Evolutionary conservation across 768 basidiomycete species (phyloP).

Genomic region (Tephrocybe sp.): DNA sequence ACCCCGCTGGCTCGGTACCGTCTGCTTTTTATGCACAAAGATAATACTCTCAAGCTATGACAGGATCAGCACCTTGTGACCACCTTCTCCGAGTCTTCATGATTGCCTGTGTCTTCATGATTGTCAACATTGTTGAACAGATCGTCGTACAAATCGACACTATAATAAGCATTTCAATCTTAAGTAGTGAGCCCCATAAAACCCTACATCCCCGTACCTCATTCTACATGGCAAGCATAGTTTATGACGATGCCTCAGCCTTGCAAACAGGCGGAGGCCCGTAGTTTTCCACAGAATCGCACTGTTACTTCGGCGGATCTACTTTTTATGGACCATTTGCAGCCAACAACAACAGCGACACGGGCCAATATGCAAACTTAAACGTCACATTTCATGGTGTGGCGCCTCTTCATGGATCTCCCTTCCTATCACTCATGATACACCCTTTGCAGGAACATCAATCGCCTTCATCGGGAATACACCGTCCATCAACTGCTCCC

Average conservation of each 20-base stretch:
- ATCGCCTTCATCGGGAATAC: conserved; percentile 25
- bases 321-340: background rate
- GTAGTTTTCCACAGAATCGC: background rate
- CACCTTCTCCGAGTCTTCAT: too few species aligned
- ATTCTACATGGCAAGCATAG: conserved; percentile 11
- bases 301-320: conserved; percentile 2
- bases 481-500: conserved; percentile 15
- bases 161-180: too few species aligned
- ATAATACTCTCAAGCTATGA: too few species aligned
- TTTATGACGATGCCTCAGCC: background rate
- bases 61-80: too few species aligned
- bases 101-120: too few species aligned
- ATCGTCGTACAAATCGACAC: too few species aligned
- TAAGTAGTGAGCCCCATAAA: too few species aligned
- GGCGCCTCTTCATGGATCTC: too few species aligned
- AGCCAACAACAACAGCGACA: background rate
- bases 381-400: background rate
- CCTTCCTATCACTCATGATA: background rate
- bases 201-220: background rate
- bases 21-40: too few species aligned
- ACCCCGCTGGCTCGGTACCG: too few species aligned
- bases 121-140: too few species aligned
- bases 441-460: conserved; percentile 19
- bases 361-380: background rate
- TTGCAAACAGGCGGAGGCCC: background rate